Evolutionary conservation across 164 flowering plant species (phyloP), one percentile per base, ranked within the genome.

Genomic region (Liriodendron chinense): DNA sequence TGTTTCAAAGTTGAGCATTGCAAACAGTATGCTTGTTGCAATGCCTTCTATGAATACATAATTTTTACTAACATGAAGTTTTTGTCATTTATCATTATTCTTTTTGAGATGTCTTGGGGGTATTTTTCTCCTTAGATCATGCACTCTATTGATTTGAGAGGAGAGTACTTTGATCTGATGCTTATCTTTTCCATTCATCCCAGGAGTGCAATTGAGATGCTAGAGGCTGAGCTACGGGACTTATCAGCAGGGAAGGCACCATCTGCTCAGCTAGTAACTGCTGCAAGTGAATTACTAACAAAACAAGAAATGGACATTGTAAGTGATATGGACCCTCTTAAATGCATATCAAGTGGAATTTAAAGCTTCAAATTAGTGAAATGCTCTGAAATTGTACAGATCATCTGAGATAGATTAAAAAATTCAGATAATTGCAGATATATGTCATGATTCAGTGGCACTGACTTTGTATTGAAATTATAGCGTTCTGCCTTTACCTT

Each of bases 131-230:
- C 16, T 66, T 59, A 21, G 10, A 56, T 68, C 18, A 4, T 75
- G 20, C 62, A 8, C 22, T 73, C 18, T 21, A 63, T 3, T 49
- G 59, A 28, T 22, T 9, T 77, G 69, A 34, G 5, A 20, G 24
- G 24, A 47, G 24, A 75, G 43, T 34, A 72, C 72, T 50, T n/a
- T 18, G 25, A 34, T 49, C 26, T 74, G 57, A 59, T 72, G 7
- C 26, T 68, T 48, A 7, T 18, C 43, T 12, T 6, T 34, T 57
- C 47, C n/a, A 9, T 75, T 84, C 14, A 9, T 68, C 79, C 43
- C 88, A 96, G 99, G 90, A 88, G 84, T 85, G 98, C 96, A 24
- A 74, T 94, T 81, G 98, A 92, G 75, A 82, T 92, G 65, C 79
- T 94, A 73, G 95, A 90, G 78, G 82, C 87, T 50, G 99, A 96